Conservation (phyloP, 2,329 filamentous ascomycete genomes). For the Coleophoma cylindrospora region DNA sequence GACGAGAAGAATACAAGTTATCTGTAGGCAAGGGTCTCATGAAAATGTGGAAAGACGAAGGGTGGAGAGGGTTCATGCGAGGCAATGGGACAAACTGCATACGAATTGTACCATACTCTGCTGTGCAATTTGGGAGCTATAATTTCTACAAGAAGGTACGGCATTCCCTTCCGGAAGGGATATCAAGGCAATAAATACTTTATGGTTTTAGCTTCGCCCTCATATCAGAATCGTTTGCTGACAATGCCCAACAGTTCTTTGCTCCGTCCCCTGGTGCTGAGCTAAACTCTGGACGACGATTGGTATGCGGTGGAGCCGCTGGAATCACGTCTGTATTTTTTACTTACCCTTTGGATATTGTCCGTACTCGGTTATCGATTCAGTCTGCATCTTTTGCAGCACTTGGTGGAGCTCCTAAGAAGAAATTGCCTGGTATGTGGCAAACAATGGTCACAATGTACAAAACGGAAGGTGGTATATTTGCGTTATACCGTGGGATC, state of each 20-base stretch:
- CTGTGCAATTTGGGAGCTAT: conserved; percentile 97
- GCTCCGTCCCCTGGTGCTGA: conserved; percentile 71
- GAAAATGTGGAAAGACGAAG: conserved; percentile 97
- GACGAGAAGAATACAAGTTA: conserved; percentile 88
- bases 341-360: conserved; percentile 96
- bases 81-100: conserved; percentile 98
- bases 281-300: conserved; percentile 66
- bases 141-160: conserved; percentile 92
- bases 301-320: conserved; percentile 86
- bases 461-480: conserved; percentile 78
- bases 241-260: conserved; percentile 51
- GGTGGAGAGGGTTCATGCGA: conserved; percentile 95
- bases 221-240: too few species aligned
- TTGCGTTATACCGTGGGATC: conserved; percentile 90
- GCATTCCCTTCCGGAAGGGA: conserved; percentile 8
- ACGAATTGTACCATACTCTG: conserved; percentile 95
- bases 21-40: conserved; percentile 81
- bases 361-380: conserved; percentile 90
- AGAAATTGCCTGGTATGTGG: conserved; percentile 87
- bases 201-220: too few species aligned
- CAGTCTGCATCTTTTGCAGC: conserved; percentile 93
- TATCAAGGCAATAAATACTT: background rate
- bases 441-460: conserved; percentile 79
- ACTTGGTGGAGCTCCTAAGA: conserved; percentile 55
- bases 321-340: conserved; percentile 93